These are phyloP conservation scores for Citrus medica DNA, from an alignment of 345 rosid genomes.

Conservation along the genomic window DNA sequence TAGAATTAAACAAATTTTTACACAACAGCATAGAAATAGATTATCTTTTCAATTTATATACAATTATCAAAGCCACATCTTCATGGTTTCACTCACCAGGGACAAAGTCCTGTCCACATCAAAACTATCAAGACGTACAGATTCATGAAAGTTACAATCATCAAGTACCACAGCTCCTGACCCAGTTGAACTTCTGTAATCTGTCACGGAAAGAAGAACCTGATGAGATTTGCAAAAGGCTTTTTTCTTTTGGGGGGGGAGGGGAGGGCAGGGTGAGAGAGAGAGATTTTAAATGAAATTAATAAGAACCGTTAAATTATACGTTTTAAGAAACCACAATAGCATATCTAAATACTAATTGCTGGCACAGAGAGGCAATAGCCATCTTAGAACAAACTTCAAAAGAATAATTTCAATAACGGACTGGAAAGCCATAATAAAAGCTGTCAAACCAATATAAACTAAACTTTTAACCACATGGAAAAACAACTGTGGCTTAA, in stretches of 20 bases:
- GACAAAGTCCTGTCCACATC: constrained; percentile 83
- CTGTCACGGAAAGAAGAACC: constrained; percentile 43
- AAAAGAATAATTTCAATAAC: neutral
- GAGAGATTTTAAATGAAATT: neutral
- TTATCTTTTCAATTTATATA: neutral
- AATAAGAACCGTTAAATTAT: neutral
- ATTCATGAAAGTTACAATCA: constrained; percentile 98
- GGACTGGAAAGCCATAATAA: neutral
- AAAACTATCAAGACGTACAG: constrained; percentile 91
- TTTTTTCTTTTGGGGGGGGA: no score
- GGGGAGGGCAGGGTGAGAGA: neutral
- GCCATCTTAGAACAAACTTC: neutral
- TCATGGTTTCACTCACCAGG: constrained; percentile 58
- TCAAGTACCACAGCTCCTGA: constrained; percentile 87
- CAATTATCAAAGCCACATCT: constrained; percentile 1
- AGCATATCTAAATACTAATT: neutral
- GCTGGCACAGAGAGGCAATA: neutral
- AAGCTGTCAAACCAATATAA: neutral
- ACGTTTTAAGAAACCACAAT: neutral
- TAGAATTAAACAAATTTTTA: constrained; percentile 10
- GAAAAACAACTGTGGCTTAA: neutral
- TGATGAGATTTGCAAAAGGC: neutral
- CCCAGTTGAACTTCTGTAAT: constrained; percentile 79
- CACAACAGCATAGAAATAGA: constrained; percentile 1
- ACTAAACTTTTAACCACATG: neutral